phyloP scores from a whole-genome alignment of 2,329 filamentous ascomycete species.

The Fusarium protoensiforme region DNA sequence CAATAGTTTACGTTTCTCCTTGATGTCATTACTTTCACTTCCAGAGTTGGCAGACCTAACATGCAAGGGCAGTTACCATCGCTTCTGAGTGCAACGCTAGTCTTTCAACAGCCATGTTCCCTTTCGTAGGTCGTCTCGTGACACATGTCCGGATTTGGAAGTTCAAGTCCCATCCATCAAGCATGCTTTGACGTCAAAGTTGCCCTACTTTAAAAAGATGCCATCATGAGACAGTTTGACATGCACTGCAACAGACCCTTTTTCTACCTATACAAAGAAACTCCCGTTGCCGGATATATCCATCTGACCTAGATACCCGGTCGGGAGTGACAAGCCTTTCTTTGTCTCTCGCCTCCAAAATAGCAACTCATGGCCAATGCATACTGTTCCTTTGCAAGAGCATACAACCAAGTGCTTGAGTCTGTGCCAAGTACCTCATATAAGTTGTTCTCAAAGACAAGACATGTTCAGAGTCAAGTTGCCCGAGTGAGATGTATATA shows the following conservation, averaged over 20 bases:
- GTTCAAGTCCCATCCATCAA: neutral
- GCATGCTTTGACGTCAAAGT: neutral
- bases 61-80: neutral
- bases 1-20: neutral
- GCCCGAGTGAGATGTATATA: neutral
- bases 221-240: neutral
- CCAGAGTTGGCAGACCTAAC: neutral
- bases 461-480: neutral
- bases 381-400: neutral
- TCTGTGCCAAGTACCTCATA: neutral
- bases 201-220: neutral
- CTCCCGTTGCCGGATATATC: neutral
- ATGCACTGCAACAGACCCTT: neutral
- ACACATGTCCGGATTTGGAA: neutral
- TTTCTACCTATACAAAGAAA: neutral
- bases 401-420: neutral
- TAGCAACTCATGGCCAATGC: neutral
- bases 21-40: neutral
- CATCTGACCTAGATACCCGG: neutral
- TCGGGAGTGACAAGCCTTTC: neutral
- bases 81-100: neutral
- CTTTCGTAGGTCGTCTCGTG: neutral
- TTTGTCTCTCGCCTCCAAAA: constrained; percentile 11
- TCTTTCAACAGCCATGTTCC: neutral
- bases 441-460: neutral